Conservation (phyloP, 2,329 filamentous ascomycete species). For the Phaeophleospora eucalypticola region DNA sequence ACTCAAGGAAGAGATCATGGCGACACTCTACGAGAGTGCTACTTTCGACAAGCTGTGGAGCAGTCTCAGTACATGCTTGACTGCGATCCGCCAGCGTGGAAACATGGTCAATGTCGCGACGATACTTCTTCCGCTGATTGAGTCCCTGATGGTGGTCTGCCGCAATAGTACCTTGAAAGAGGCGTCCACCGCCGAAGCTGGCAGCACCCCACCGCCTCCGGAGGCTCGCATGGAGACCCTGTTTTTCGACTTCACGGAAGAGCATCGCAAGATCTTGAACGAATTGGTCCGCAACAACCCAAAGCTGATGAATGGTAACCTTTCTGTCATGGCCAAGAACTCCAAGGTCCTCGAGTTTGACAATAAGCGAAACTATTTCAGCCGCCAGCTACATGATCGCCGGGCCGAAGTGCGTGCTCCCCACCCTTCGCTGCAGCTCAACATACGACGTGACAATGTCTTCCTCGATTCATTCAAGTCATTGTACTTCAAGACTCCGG, state of each 20-base stretch:
- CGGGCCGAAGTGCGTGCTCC: slow-evolving; percentile 66
- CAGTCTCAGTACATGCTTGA: slow-evolving; percentile 83
- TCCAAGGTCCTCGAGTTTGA: slow-evolving; percentile 98
- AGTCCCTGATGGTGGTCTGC: slow-evolving; percentile 97
- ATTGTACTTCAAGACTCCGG: slow-evolving; percentile 92
- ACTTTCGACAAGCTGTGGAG: slow-evolving; percentile 90
- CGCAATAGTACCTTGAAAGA: slow-evolving; percentile 89
- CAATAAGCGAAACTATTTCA: slow-evolving; percentile 99
- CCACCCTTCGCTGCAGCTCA: slow-evolving; percentile 75
- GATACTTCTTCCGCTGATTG: slow-evolving; percentile 88
- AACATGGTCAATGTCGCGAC: slow-evolving; percentile 97
- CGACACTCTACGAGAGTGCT: slow-evolving; percentile 82
- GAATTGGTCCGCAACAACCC: slow-evolving; percentile 96
- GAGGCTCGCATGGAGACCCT: slow-evolving; percentile 80
- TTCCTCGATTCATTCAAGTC: slow-evolving; percentile 98
- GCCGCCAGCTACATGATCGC: slow-evolving; percentile 78
- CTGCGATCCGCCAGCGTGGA: slow-evolving; percentile 82
- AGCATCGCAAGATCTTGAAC: slow-evolving; percentile 95
- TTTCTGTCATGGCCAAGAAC: slow-evolving; percentile 93
- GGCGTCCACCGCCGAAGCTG: slow-evolving; percentile 36
- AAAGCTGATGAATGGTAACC: slow-evolving; percentile 97
- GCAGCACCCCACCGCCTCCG: slow-evolving; percentile 67
- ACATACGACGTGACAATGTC: slow-evolving; percentile 87
- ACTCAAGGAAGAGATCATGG: slow-evolving; percentile 79
- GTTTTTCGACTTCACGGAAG: slow-evolving; percentile 97